These are phyloP conservation scores for Pseudozyma sp. DNA, from an alignment of 1,284 basidiomycete genomes.

Conservation along the genomic window DNA sequence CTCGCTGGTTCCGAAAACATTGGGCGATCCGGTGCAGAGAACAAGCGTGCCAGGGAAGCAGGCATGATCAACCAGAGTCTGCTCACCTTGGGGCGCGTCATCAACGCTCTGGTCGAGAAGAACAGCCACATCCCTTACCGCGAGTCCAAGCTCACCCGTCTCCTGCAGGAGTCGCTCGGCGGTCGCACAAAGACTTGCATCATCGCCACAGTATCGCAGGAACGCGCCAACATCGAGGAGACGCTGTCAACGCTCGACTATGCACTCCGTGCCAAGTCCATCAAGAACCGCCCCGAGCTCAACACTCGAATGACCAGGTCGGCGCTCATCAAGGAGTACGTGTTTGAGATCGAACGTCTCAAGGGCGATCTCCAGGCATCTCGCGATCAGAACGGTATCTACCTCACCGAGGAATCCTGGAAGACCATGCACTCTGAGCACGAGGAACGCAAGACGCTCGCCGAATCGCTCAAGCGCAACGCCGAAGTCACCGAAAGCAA, in stretches of 20 bases:
- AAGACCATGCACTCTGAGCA: slow-evolving; percentile 58
- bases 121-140: slow-evolving; percentile 88
- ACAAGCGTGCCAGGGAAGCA: slow-evolving; percentile 93
- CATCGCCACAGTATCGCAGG: slow-evolving; percentile 79
- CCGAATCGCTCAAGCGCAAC: slow-evolving; percentile 56
- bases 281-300: slow-evolving; percentile 93
- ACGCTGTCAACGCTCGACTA: slow-evolving; percentile 98
- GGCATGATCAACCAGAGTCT: slow-evolving; percentile 99
- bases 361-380: slow-evolving; percentile 82
- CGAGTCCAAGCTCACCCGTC: slow-evolving; percentile 87
- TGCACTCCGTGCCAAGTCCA: slow-evolving; percentile 93
- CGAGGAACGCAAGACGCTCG: slow-evolving; percentile 45
- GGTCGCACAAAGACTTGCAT: slow-evolving; percentile 98
- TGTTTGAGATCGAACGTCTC: slow-evolving; percentile 92
- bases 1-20: slow-evolving; percentile 98
- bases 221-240: slow-evolving; percentile 85
- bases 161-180: slow-evolving; percentile 98
- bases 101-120: slow-evolving; percentile 94
- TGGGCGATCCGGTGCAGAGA: slow-evolving; percentile 92
- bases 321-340: slow-evolving; percentile 91
- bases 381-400: slow-evolving; percentile 64
- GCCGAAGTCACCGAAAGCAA: slow-evolving; percentile 64
- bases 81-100: slow-evolving; percentile 93
- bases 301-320: slow-evolving; percentile 95
- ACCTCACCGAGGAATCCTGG: slow-evolving; percentile 59